Conservation (phyloP, 2,329 filamentous ascomycete genomes). For the Xylaria sp. region DNA sequence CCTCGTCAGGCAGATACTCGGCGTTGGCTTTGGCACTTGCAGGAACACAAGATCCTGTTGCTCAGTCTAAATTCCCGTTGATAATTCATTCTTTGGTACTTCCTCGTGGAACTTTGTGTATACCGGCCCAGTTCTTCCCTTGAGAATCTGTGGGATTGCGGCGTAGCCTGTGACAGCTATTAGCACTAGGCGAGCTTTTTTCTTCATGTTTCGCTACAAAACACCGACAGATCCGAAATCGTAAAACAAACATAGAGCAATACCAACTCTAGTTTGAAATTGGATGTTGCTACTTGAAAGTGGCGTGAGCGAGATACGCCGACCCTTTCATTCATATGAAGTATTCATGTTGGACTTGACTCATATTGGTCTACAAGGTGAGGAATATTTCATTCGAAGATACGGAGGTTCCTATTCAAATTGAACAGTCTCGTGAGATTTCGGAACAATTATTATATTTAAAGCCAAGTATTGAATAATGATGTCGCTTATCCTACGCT, state of each 20-base stretch:
- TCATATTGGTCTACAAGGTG: neutral
- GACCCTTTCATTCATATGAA: neutral
- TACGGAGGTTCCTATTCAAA: neutral
- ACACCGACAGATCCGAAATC: neutral
- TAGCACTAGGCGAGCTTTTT: neutral
- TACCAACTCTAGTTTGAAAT: neutral
- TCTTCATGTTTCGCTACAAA: constrained; percentile 1
- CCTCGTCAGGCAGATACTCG: neutral
- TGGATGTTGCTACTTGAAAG: neutral
- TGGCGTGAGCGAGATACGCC: neutral
- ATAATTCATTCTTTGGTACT: neutral
- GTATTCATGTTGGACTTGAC: neutral
- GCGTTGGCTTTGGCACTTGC: neutral
- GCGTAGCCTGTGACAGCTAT: constrained; percentile 4
- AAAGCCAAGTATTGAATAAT: neutral
- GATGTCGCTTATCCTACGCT: neutral
- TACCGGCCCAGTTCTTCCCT: neutral
- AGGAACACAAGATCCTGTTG: neutral
- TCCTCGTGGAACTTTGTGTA: neutral
- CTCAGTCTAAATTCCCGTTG: neutral
- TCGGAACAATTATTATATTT: neutral
- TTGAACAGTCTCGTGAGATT: neutral
- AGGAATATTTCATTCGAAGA: neutral
- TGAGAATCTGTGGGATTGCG: constrained; percentile 8
- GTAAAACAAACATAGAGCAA: neutral